These are phyloP conservation scores for Quercus parvula DNA, from an alignment of 306 rosid species.

Conservation along the genomic window DNA sequence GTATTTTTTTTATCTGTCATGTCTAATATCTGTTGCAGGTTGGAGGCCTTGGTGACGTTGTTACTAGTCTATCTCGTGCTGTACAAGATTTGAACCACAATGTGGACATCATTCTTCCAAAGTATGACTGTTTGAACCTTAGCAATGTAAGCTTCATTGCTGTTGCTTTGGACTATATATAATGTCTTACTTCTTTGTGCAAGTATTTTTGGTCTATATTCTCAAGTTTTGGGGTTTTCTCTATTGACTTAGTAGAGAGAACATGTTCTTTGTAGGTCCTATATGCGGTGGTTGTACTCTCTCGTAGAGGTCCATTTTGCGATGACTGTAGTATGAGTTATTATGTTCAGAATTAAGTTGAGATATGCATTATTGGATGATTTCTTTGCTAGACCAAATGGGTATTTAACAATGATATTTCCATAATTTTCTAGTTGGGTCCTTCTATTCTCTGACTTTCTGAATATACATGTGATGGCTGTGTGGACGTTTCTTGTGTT, in stretches of 20 bases:
- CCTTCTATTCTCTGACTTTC: neutral
- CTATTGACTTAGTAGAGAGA: slow-evolving; percentile 12
- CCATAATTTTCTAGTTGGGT: neutral
- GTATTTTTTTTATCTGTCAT: slow-evolving; percentile 5
- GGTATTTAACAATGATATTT: neutral
- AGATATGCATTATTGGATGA: neutral
- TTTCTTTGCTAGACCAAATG: neutral
- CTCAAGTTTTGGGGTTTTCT: neutral
- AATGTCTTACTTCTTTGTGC: slow-evolving; percentile 1
- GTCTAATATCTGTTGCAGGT: slow-evolving; percentile 47
- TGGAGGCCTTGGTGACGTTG: slow-evolving; percentile 97
- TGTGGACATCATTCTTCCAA: slow-evolving; percentile 78
- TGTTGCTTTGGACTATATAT: slow-evolving; percentile 17
- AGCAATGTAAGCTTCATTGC: slow-evolving; percentile 68
- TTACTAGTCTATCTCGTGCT: slow-evolving; percentile 83
- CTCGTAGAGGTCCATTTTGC: neutral
- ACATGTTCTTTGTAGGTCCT: slow-evolving; percentile 10
- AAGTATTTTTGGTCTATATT: neutral
- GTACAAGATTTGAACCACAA: slow-evolving; percentile 76
- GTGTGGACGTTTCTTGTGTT: neutral
- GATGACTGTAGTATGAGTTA: neutral
- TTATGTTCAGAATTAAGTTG: neutral
- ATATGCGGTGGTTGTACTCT: neutral
- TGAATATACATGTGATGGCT: neutral
- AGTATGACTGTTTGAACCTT: slow-evolving; percentile 84